These are phyloP conservation scores for Chrysosporium keratinophilum DNA, from an alignment of 2,329 filamentous ascomycete species.

Conservation along the genomic window DNA sequence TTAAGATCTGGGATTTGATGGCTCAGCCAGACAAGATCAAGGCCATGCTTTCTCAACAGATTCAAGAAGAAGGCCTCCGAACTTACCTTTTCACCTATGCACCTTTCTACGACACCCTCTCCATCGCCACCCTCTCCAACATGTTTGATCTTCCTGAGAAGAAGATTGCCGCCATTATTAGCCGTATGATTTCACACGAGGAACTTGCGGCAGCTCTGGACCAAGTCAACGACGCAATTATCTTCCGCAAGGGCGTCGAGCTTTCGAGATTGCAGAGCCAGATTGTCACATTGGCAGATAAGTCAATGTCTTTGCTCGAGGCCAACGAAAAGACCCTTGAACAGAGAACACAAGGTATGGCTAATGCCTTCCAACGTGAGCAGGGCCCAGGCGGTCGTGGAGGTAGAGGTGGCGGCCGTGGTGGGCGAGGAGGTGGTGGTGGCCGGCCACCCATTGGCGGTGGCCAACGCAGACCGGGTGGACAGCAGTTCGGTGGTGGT, in stretches of 20 bases:
- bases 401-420: slow-evolving; percentile 51
- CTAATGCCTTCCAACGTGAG: slow-evolving; percentile 90
- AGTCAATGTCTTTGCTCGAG: slow-evolving; percentile 92
- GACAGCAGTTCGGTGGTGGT: slow-evolving; percentile 42
- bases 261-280: slow-evolving; percentile 90
- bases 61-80: slow-evolving; percentile 94
- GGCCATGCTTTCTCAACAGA: slow-evolving; percentile 92
- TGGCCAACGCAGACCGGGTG: slow-evolving; percentile 37
- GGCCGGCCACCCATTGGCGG: slow-evolving; percentile 33
- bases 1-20: slow-evolving; percentile 99
- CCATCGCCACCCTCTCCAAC: slow-evolving; percentile 67
- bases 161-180: slow-evolving; percentile 91
- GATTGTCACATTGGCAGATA: slow-evolving; percentile 87
- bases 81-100: slow-evolving; percentile 99
- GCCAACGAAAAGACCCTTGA: slow-evolving; percentile 94
- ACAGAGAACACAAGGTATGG: slow-evolving; percentile 90
- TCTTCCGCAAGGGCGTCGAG: slow-evolving; percentile 99
- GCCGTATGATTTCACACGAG: slow-evolving; percentile 99
- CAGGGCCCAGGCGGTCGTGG: slow-evolving; percentile 62
- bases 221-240: slow-evolving; percentile 92
- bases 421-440: slow-evolving; percentile 35
- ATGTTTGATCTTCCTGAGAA: slow-evolving; percentile 93
- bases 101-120: slow-evolving; percentile 95
- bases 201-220: slow-evolving; percentile 92
- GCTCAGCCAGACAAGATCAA: slow-evolving; percentile 88